Evolutionary conservation across 23 red algal genomes (phyloP).

Genomic region (Gracilaria vermiculophylla): DNA sequence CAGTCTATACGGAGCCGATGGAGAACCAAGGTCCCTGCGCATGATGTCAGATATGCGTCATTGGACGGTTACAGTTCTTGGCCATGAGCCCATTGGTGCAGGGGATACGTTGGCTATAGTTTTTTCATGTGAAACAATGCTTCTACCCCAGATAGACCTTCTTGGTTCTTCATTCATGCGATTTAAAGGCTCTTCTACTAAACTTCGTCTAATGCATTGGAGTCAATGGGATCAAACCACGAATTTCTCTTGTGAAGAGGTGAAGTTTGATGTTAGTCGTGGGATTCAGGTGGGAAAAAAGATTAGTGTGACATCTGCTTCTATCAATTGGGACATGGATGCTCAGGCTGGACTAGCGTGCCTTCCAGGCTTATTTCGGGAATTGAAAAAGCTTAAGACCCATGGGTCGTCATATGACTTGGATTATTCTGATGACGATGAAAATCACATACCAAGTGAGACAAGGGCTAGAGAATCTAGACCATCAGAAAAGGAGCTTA

Average conservation of each 20-base stretch:
- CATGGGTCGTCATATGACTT: neutral
- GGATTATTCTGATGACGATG: neutral
- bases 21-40: constrained; percentile 24
- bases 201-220: constrained; percentile 50
- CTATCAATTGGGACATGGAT: constrained; percentile 70
- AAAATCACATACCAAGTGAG: neutral
- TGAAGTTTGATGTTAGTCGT: constrained; percentile 37
- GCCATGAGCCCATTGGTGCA: constrained; percentile 41
- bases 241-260: constrained; percentile 51
- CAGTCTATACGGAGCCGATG: constrained; percentile 32
- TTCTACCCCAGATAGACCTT: constrained; percentile 40
- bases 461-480: too few species aligned
- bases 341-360: constrained; percentile 47
- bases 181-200: constrained; percentile 7
- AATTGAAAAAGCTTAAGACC: constrained; percentile 11
- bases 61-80: constrained; percentile 46
- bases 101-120: constrained; percentile 67
- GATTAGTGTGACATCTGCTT: constrained; percentile 19
- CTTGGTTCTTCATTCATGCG: constrained; percentile 20
- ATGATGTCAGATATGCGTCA: constrained; percentile 57
- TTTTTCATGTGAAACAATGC: constrained; percentile 31
- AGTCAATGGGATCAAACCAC: constrained; percentile 66
- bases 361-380: constrained; percentile 40
- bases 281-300: constrained; percentile 26
- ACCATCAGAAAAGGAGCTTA: constrained; percentile 11